phyloP scores from a whole-genome alignment of 805 yeast genomes.

The Clavispora phyllophila region DNA sequence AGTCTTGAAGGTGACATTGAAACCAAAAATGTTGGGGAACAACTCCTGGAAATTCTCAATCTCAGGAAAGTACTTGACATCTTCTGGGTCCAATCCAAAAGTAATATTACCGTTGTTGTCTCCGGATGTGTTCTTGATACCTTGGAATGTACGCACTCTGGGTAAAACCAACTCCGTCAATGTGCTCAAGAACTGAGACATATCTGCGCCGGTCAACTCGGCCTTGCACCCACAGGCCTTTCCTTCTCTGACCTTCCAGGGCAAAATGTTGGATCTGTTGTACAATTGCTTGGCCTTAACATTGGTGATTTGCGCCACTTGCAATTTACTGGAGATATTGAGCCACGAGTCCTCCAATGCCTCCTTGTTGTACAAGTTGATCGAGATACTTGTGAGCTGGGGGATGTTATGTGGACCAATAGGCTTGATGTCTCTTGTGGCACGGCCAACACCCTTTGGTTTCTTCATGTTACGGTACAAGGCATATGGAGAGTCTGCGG shows the following conservation, averaged over 20 bases:
- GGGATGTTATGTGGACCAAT: constrained; percentile 72
- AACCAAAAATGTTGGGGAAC: constrained; percentile 83
- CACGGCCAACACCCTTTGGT: constrained; percentile 71
- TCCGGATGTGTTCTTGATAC: constrained; percentile 72
- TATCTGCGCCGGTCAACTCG: constrained; percentile 69
- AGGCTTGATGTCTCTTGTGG: constrained; percentile 69
- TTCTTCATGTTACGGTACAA: constrained; percentile 72
- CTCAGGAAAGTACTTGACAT: constrained; percentile 85
- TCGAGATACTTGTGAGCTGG: constrained; percentile 54
- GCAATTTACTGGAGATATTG: constrained; percentile 71
- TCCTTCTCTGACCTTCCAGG: constrained; percentile 84
- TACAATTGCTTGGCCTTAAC: constrained; percentile 68
- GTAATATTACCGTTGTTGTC: constrained; percentile 82
- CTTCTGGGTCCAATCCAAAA: constrained; percentile 75
- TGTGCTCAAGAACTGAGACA: constrained; percentile 81
- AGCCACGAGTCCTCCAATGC: constrained; percentile 67
- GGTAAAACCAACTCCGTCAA: constrained; percentile 91
- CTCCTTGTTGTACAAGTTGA: constrained; percentile 73
- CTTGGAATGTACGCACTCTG: constrained; percentile 80
- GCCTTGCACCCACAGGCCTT: constrained; percentile 89
- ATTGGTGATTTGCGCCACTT: constrained; percentile 92
- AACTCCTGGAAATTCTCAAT: constrained; percentile 84
- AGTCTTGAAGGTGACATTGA: constrained; percentile 81
- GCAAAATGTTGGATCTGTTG: constrained; percentile 74
- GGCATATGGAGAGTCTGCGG: constrained; percentile 82